phyloP scores from a whole-genome alignment of 345 rosid genomes.

The Isatis tinctoria region DNA sequence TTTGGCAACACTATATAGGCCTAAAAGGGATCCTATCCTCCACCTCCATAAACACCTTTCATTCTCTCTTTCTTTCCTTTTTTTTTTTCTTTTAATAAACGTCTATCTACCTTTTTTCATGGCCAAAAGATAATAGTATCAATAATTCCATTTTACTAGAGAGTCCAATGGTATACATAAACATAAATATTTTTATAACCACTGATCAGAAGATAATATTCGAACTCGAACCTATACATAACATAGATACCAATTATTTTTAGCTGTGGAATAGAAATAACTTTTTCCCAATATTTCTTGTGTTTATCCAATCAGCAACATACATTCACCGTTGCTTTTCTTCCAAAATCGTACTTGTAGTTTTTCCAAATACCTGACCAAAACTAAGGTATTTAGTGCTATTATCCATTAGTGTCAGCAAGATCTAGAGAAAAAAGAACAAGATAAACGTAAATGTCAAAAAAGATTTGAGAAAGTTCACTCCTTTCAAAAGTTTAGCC shows the following conservation, averaged over 20 bases:
- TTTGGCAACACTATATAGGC: not conserved
- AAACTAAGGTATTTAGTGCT: not conserved
- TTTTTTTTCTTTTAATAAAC: not conserved
- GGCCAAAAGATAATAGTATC: not conserved
- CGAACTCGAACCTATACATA: not conserved
- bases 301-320: no score
- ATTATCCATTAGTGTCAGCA: not conserved
- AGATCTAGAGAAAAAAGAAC: not conserved
- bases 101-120: not conserved
- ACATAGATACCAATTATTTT: not conserved
- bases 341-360: not conserved
- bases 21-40: conserved; percentile 4
- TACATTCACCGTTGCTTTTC: not conserved
- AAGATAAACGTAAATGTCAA: not conserved
- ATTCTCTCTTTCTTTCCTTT: not conserved
- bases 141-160: not conserved
- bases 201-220: not conserved
- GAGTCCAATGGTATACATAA: not conserved
- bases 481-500: not conserved
- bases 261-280: not conserved
- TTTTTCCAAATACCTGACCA: not conserved
- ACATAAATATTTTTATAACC: not conserved
- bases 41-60: not conserved
- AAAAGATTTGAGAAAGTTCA: not conserved
- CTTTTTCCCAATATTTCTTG: not conserved